Base-by-base conservation (phyloP, 495 filamentous ascomycete species). In the Podospora pseudocomata region DNA sequence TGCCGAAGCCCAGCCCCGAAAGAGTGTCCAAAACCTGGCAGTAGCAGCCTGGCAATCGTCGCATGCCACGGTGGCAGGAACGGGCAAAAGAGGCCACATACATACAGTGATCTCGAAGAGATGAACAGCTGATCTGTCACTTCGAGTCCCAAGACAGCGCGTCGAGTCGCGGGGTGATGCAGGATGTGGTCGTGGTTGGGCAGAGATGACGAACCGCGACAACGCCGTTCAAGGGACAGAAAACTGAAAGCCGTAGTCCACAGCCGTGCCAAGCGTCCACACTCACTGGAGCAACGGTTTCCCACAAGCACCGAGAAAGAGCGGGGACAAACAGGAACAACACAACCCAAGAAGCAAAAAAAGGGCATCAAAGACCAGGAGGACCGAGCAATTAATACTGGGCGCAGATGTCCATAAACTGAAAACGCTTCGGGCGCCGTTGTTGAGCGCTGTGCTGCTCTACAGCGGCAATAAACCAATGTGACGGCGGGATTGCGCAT, bases 131-230 rank as follows among this genome's bases (percentile, higher is more conserved):
- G 65, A 60, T 68, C 30, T 70, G 68, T 60, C 6, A 27, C 57
- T 53, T 71, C 66, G 62, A 56, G 70, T 58, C 16, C 65, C 62
- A 44, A 30, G 65, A 44, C 56, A 70, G 66, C 58, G 67, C 64
- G 65, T 64, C 60, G 23, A 62, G 54, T 49, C 39, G 63, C n/a
- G 49, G 30, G 26, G 23, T 28, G 49, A 44, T 60, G 53, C 64
- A 63, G 58, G 44, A 32, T 49, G 34, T 26, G 16, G 63, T 59
- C 63, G 70, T 23, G 65, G 68, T 70, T 54, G 66, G 68, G 68
- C 68, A 70, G 34, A 66, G 72, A 69, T 74, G 69, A 64, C 57
- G 64, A 70, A 58, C 55, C 70, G 67, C 34, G 67, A 68, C 63
- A 63, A 30, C 44, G 70, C 61, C 60, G 53, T 59, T 61, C 54